Base-by-base conservation (phyloP, 2,329 filamentous ascomycete genomes). In the Pseudogymnoascus pannorum region DNA sequence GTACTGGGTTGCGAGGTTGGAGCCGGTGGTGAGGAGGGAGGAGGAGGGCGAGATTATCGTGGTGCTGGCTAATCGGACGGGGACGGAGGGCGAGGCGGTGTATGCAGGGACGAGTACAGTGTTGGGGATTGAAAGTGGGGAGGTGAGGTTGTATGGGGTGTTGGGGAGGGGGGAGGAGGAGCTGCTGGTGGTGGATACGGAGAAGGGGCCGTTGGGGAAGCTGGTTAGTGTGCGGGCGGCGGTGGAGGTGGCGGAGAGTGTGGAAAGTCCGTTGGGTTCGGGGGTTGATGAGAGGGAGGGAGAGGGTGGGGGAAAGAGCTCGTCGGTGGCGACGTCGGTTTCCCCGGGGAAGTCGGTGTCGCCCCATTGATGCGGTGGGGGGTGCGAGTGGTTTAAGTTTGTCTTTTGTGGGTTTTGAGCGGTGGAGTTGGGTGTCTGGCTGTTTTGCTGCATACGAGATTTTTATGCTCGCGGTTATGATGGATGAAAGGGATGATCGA, bases 21-120 rank as follows among this genome's bases (percentile, higher is more conserved):
- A 87, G 60, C 88, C 88, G 0, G 62, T 86, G 0, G 81, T 86
- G 18, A 76, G 78, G 1, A 66, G 73, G 0, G 76, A 83, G 2
- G 74, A 62, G 0, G 66, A 76, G 0, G 78, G 82, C 0, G 85
- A 89, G 59, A 78, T 87, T 18, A 81, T 88, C 31, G 77, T 91
- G 0, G 78, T 91, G 0, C 80, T 90, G 64, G 83, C 82, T 60
- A 92, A 92, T 68, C 78, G 88, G 1, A 81, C 81, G 18, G 88
- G 88, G 0, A 76, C 75, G 1, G 88, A 92, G 65, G 81, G 77
- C 11, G 79, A 83, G 0, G 84, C 79, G 0, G 79, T 82, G 0
- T 92, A 89, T 71, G 86, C 87, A 0, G 88, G 88, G 0, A 90
- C 86, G 0, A 90, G 86, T 63, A 81, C 86, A 0, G 86, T 91